Percentiles rank a stretch among this genome's conserved stretches.
phyloP scores from a whole-genome alignment of 305 asterid species.

The Rubia occidens region DNA sequence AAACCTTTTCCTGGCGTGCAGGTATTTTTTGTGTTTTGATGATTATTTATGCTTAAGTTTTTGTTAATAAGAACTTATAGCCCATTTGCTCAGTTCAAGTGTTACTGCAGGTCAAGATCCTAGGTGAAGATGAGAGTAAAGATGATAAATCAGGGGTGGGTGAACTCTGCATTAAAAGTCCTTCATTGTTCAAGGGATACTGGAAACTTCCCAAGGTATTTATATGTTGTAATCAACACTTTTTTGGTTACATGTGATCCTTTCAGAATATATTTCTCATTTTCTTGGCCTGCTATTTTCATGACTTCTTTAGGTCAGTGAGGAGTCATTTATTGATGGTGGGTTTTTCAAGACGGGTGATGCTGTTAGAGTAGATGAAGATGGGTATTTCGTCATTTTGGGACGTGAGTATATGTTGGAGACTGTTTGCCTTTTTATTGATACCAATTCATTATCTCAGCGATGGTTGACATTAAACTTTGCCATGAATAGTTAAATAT shows the following conservation, averaged over 20 bases:
- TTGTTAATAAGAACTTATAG: slow-evolving; percentile 2
- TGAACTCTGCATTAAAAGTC: slow-evolving; percentile 86
- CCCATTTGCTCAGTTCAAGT: slow-evolving; percentile 15
- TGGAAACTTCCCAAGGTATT: slow-evolving; percentile 91
- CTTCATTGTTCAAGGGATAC: slow-evolving; percentile 86
- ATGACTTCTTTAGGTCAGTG: slow-evolving; percentile 49
- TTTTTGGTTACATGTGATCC: neutral
- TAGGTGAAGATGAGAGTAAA: slow-evolving; percentile 50
- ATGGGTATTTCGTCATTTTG: slow-evolving; percentile 84
- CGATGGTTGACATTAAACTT: neutral
- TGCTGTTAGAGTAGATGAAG: slow-evolving; percentile 77
- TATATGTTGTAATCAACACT: neutral
- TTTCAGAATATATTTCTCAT: neutral
- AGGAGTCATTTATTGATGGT: slow-evolving; percentile 66
- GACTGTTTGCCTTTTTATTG: neutral
- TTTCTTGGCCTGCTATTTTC: neutral
- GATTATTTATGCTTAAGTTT: neutral
- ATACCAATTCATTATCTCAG: neutral
- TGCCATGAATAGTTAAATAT: neutral
- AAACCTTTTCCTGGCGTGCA: slow-evolving; percentile 81
- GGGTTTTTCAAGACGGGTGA: slow-evolving; percentile 98
- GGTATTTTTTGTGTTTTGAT: slow-evolving; percentile 29
- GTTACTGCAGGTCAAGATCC: slow-evolving; percentile 64
- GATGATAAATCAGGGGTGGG: slow-evolving; percentile 48
- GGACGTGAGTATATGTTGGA: slow-evolving; percentile 65